A percentile compares a stretch with the other conserved stretches of the same genome.
phyloP scores from a whole-genome alignment of 768 basidiomycete species.

The Mrakia hoshinonis region DNA sequence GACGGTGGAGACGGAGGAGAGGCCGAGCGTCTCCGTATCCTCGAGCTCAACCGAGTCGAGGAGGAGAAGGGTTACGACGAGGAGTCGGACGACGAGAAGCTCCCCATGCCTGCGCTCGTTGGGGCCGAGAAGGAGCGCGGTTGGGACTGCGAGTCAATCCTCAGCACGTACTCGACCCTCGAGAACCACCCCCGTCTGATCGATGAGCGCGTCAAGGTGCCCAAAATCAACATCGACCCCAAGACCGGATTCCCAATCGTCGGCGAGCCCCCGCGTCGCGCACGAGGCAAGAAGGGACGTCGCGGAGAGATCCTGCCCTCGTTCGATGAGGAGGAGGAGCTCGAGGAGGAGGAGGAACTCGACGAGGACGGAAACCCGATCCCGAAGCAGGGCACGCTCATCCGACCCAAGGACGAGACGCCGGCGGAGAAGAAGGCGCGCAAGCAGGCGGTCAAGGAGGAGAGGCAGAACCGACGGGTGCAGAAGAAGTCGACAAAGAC shows the following conservation, averaged over 20 bases:
- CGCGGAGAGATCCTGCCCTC: neutral
- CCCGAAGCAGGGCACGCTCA: slow-evolving; percentile 48
- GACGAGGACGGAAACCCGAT: slow-evolving; percentile 35
- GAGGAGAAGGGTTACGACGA: slow-evolving; percentile 45
- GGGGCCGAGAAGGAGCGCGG: slow-evolving; percentile 50
- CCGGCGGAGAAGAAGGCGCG: slow-evolving; percentile 45
- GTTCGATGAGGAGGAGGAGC: slow-evolving; percentile 30
- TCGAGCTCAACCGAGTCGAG: slow-evolving; percentile 39
- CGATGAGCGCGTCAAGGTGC: slow-evolving; percentile 49
- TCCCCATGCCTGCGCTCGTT: slow-evolving; percentile 48
- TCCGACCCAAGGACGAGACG: slow-evolving; percentile 66
- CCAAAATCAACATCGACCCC: slow-evolving; percentile 63
- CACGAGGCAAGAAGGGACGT: slow-evolving; percentile 13
- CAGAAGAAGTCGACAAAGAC: slow-evolving; percentile 46
- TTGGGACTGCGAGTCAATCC: slow-evolving; percentile 95
- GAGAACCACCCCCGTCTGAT: slow-evolving; percentile 94
- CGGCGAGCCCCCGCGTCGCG: slow-evolving; percentile 32
- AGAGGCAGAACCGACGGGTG: slow-evolving; percentile 42
- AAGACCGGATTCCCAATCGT: slow-evolving; percentile 68
- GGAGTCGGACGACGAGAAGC: slow-evolving; percentile 38
- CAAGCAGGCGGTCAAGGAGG: slow-evolving; percentile 45
- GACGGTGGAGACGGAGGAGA: slow-evolving; percentile 48
- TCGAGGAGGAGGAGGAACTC: slow-evolving; percentile 39
- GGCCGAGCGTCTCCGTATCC: slow-evolving; percentile 32
- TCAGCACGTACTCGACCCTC: slow-evolving; percentile 91